These are phyloP conservation scores for Phalaenopsis equestris DNA, from an alignment of 106 monocot species.

Conservation along the genomic window DNA sequence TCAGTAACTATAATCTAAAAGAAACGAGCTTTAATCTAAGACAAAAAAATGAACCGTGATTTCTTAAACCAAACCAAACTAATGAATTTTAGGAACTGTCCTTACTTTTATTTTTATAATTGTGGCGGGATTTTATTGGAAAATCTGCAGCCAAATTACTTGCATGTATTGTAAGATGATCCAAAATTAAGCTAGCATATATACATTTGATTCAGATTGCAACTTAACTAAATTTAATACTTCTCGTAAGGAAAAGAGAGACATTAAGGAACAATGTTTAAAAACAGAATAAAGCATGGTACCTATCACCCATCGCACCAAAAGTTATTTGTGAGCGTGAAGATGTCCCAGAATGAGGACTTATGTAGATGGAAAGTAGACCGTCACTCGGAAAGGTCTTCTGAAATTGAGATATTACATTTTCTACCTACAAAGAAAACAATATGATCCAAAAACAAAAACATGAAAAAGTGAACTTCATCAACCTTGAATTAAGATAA, in stretches of 20 bases:
- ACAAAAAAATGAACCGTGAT: no score
- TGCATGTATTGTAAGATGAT: no score
- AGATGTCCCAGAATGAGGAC: conserved; percentile 57
- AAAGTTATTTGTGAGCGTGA: conserved; percentile 70
- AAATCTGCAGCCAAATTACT: no score
- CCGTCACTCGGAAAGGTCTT: conserved; percentile 76
- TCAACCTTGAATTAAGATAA: neutral
- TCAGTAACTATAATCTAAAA: no score
- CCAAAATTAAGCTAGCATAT: neutral
- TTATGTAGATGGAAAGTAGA: conserved; percentile 75
- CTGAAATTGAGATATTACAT: conserved; percentile 51
- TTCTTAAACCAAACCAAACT: no score
- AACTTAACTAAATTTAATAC: neutral
- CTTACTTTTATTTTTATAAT: no score
- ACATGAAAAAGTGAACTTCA: neutral
- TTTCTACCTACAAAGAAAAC: conserved; percentile 53
- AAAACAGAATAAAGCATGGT: neutral
- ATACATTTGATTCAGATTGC: no score
- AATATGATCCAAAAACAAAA: neutral
- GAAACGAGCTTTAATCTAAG: no score
- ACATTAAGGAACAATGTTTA: neutral
- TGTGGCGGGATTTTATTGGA: no score
- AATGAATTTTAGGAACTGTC: neutral
- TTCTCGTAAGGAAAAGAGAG: neutral
- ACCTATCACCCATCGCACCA: conserved; percentile 98